Base-by-base conservation (phyloP, 208 protist species). In the Crithidia mellificae region DNA sequence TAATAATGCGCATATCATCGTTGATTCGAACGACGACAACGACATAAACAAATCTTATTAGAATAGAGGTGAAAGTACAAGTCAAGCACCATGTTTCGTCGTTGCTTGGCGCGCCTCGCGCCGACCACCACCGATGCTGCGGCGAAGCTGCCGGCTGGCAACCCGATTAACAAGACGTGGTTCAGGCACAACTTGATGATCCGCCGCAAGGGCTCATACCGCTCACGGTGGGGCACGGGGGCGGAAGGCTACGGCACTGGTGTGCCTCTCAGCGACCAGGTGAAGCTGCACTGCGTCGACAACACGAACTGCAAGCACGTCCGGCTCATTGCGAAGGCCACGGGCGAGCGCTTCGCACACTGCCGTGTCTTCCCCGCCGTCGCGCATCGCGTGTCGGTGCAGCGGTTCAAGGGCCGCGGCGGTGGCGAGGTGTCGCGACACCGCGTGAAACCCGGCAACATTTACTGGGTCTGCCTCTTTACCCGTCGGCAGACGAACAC, bases 281-380 rank as follows among this genome's bases (percentile, higher is more conserved):
- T 92, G 57, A 97, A 95, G 68, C 78, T 97, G 62, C 88, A 97
- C 76, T 97, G 92, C 56, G 92, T 97, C 15, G 92, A 97, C 76
- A 97, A 97, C 80, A 95, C 92, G 30, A 94, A 93, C 77, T 97
- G 92, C 75, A 93, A 94, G 69, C 92, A 97, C 71, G 86, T 95
- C 12, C 90, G 90, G 12, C 85, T 97, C 54, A 94, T 97, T 49
- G 84, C 91, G 14, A 88, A 89, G 52, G 87, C 87, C 4, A 93
- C 87, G 8, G 84, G 79, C 4, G 89, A 97, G 79, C 89, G 89
- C n/a, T 94, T 95, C 63, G 89, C 92, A 17, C 88, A 95, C 74
- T 92, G 88, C 72, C 84, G 88, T 51, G 78, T 95, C 44, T 94
- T 97, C 56, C 89, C 92, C 19, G 89, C 86, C 14, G 92, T 95